Base-by-base conservation (phyloP, 2,329 filamentous ascomycete genomes). In the Parasarocladium wereldwijsianum region DNA sequence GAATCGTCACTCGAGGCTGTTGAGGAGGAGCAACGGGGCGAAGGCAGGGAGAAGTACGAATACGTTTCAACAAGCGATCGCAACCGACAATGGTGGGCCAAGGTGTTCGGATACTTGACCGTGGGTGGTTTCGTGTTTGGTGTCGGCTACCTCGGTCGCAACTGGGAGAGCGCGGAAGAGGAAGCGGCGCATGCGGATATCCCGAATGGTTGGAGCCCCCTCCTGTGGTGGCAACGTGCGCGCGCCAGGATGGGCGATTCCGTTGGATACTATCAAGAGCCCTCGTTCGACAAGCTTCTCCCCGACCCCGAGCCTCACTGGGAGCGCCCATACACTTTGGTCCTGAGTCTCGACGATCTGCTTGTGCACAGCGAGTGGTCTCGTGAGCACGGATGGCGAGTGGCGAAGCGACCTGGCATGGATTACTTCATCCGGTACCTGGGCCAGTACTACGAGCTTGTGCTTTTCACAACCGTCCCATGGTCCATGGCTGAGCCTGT, bases 401-500 rank as follows among this genome's bases (percentile, higher is more conserved):
- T 92, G 37, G 90, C 90, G 17, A 98, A 98, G 62, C 73, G 90
- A 29, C 90, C 90, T 20, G 90, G 90, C 26, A 71, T 92, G 37
- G 90, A 98, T 58, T 98, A 98, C 61, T 98, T 98, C 61, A 61
- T 98, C 39, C 82, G 83, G 47, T 98, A 98, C 54, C 69, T 98
- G 28, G 87, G 82, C 56, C 86, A 94, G 54, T 96, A 98, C 66
- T 98, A 94, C 50, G 90, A 98, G 55, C 66, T 98, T 32, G 90
- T 96, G 31, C 73, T 98, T 39, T 98, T 96, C 60, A 98, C 90
- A 18, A 82, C 72, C 22, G 77, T 90, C 26, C 85, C 87, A 1
- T 83, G 76, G 46, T 76, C 74, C 46, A 79, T 83, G 49, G 87
- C 76, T 17, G 85, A 94, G 42, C 83, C 84, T 15, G 69, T 98